phyloP scores from a whole-genome alignment of 2,329 filamentous ascomycete genomes.

The Rutstroemia sp. region DNA sequence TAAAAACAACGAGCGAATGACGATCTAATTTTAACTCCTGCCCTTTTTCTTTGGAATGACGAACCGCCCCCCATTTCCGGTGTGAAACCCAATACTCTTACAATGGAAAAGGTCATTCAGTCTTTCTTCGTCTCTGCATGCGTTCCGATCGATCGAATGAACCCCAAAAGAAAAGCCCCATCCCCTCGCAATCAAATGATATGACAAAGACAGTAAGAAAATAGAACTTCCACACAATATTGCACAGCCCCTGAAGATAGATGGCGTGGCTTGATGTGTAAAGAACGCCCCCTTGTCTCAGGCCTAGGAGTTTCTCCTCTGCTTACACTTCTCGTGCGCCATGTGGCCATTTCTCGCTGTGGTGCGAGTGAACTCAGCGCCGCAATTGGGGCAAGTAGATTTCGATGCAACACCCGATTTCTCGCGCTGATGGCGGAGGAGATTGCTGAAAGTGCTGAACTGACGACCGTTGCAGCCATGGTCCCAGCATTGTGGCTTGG shows the following conservation, averaged over 20 bases:
- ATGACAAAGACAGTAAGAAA: neutral
- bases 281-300: neutral
- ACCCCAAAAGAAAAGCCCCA: neutral
- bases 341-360: conserved; percentile 82
- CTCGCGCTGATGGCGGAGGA: conserved; percentile 85
- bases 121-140: conserved; percentile 1
- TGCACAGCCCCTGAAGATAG: neutral
- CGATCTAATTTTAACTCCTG: conserved; percentile 5
- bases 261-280: neutral
- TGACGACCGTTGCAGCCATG: conserved; percentile 93
- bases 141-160: neutral
- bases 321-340: conserved; percentile 88
- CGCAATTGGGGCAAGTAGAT: conserved; percentile 82
- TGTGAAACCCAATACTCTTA: conserved; percentile 3
- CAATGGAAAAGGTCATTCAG: conserved; percentile 2
- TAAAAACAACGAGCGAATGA: neutral
- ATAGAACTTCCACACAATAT: neutral
- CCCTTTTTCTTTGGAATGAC: neutral
- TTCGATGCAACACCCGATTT: conserved; percentile 89
- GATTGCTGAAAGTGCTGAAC: conserved; percentile 94
- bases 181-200: neutral
- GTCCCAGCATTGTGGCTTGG: conserved; percentile 96
- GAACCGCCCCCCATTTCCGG: neutral
- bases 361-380: conserved; percentile 87
- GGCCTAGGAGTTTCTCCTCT: conserved; percentile 41